Conservation (phyloP, 768 basidiomycete genomes). For the Boletales sp. region DNA sequence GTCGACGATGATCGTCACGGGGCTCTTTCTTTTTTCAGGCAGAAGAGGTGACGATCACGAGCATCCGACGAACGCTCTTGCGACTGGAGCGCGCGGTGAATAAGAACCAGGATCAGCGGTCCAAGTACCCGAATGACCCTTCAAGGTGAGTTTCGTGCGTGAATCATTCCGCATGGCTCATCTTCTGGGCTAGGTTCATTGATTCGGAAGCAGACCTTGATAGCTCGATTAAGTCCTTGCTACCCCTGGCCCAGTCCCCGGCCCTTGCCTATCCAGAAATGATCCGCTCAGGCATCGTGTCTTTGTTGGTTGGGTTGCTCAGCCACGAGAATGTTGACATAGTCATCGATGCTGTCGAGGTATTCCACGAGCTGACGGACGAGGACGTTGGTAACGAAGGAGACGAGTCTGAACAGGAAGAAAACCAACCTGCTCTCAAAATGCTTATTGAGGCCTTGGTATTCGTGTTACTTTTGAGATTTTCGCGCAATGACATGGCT, state of each 20-base stretch:
- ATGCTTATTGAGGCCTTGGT: conserved; percentile 76
- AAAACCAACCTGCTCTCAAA: conserved; percentile 64
- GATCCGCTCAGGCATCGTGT: conserved; percentile 67
- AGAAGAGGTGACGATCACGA: conserved; percentile 64
- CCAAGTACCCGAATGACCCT: conserved; percentile 92
- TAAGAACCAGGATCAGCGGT: conserved; percentile 94
- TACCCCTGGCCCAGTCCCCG: conserved; percentile 87
- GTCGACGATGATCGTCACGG: not conserved
- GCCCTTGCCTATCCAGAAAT: conserved; percentile 86
- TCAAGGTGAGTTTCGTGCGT: conserved; percentile 57
- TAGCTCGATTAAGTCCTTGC: conserved; percentile 74
- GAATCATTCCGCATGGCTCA: not conserved
- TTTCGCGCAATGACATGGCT: conserved; percentile 4
- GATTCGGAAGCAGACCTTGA: conserved; percentile 98
- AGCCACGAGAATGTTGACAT: conserved; percentile 97
- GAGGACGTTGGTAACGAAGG: conserved; percentile 87
- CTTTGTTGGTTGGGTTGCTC: conserved; percentile 76
- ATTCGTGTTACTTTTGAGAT: conserved; percentile 25
- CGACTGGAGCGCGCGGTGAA: conserved; percentile 85
- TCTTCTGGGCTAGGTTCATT: conserved; percentile 70
- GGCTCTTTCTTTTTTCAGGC: conserved; percentile 37
- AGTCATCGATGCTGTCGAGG: conserved; percentile 90
- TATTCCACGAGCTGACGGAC: conserved; percentile 92
- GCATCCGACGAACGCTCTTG: conserved; percentile 69
- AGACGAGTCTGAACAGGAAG: conserved; percentile 61